Conservation (phyloP, 2,329 filamentous ascomycete genomes). For the Aspergillus oerlinghausenensis region DNA sequence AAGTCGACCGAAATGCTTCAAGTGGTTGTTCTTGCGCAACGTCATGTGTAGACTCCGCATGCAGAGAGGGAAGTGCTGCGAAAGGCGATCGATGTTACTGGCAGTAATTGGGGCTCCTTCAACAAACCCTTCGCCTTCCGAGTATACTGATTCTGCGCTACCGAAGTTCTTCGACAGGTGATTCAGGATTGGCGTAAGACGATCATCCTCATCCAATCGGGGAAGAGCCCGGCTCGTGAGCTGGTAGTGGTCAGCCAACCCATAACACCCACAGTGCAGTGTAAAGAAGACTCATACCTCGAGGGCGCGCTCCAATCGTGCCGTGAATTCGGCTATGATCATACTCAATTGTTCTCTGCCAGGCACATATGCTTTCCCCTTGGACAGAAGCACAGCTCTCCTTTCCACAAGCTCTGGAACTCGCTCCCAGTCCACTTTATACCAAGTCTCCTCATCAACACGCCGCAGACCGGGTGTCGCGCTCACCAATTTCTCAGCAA, state of each 20-base stretch:
- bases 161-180: constrained; percentile 96
- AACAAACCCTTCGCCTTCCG: constrained; percentile 59
- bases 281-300: constrained; percentile 55
- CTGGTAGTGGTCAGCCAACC: constrained; percentile 40
- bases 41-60: constrained; percentile 89
- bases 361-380: constrained; percentile 87
- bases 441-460: constrained; percentile 78
- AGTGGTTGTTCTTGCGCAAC: constrained; percentile 78
- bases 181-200: constrained; percentile 68
- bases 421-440: constrained; percentile 93
- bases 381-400: constrained; percentile 69
- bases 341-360: constrained; percentile 81
- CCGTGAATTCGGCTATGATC: constrained; percentile 81
- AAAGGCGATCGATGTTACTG: constrained; percentile 71
- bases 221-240: constrained; percentile 87
- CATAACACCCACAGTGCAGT: constrained; percentile 7
- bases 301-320: constrained; percentile 72
- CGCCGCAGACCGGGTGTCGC: constrained; percentile 47
- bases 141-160: constrained; percentile 80
- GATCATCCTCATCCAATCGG: constrained; percentile 91
- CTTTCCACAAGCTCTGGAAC: constrained; percentile 86
- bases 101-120: constrained; percentile 72
- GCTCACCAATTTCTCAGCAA: constrained; percentile 59
- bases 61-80: constrained; percentile 81
- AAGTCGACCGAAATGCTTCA: constrained; percentile 88